Base-by-base conservation (phyloP, 2,329 filamentous ascomycete species). In the Aspergillus pseudoviridinutans region DNA sequence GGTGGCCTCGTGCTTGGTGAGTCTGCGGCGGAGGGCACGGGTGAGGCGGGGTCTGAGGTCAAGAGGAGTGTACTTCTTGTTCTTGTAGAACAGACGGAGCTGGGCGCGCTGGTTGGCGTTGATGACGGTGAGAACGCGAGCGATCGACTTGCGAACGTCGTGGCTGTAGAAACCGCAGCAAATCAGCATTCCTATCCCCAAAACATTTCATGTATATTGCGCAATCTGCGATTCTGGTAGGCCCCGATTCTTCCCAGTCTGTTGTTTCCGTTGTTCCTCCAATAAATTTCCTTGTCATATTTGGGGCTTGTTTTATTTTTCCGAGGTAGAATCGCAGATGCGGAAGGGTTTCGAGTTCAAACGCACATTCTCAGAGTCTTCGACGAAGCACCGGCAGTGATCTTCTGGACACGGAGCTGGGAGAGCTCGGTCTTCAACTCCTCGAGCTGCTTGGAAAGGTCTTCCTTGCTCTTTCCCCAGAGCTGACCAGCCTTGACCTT, bases 391-490 rank as follows among this genome's bases (percentile, higher is more conserved):
- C 93, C 95, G 76, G 86, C 86, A 70, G 92, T 85, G 78, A 99
- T 92, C 89, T 99, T 97, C 85, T 97, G 93, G 78, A 96, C 96
- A 79, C 94, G 90, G 76, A 99, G 87, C 84, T 93, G 89, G 77
- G 91, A 90, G 71, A 99, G 88, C 85, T 99, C 95, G 67, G 88
- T 87, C 90, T 97, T 96, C 78, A 96, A 85, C 82, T 96, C 92
- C 73, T 87, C 87, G 76, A 97, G 88, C 82, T 96, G 92, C 87
- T 94, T 96, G 78, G 87, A 86, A 81, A 99, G 86, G 75, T 99
- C 95, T 77, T 96, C 91, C 89, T 97, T 97, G 89, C 86, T 92
- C 91, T 99, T 99, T 84, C 87, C 87, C 94, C 94, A 97, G 81
- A 99, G 91, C 83, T 90, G 86, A 83, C 86, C 87, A 80, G 93